Conservation (phyloP, 108 stramenopile species). For the Cyclotella kingstonii region DNA sequence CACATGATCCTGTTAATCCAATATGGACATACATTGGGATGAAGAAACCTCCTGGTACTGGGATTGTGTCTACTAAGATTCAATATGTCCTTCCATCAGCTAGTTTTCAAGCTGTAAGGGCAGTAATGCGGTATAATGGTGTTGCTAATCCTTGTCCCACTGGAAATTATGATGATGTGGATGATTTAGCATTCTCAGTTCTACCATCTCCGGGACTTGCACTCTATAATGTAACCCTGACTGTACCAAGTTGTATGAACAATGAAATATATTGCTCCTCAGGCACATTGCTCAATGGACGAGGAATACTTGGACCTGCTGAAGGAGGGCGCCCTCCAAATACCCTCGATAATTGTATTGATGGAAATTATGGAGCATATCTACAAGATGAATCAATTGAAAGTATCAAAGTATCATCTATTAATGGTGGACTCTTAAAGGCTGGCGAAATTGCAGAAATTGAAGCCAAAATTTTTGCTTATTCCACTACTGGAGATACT, state of each 20-base stretch:
- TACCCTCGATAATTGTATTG: background rate
- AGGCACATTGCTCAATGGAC: background rate
- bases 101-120: background rate
- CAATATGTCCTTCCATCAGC: background rate
- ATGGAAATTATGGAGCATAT: constrained; percentile 2
- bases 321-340: background rate
- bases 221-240: background rate
- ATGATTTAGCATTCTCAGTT: constrained; percentile 12
- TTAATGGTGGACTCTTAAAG: background rate
- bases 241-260: background rate
- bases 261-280: background rate
- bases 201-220: too few relatives aligned
- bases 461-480: background rate
- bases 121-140: background rate
- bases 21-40: background rate
- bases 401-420: background rate
- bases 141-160: constrained; percentile 3
- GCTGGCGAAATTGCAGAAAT: background rate
- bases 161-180: constrained; percentile 11
- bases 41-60: background rate
- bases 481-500: background rate
- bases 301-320: background rate
- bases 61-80: background rate
- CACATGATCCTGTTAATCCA: background rate
- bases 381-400: constrained; percentile 2